Base-by-base conservation (phyloP, 148 eudicot genomes). In the Fagopyrum tataricum region DNA sequence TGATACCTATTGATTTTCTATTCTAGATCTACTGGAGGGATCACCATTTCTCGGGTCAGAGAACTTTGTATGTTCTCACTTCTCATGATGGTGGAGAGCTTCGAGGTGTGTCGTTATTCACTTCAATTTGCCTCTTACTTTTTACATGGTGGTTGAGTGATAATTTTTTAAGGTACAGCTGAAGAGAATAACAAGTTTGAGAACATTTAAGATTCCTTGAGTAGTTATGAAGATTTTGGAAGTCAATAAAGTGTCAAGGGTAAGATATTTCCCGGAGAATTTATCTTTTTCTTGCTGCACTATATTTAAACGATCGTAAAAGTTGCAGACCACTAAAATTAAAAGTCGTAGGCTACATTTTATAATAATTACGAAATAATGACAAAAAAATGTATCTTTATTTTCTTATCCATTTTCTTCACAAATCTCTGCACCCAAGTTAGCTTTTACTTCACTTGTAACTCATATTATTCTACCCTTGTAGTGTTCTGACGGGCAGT, bases 11-110 rank as follows among this genome's bases (percentile, higher is more conserved):
- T 18, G 51, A 9, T 70, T 41, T 70, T 70, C 24, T 31, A 3
- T 18, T 40, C 3, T 42, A 70, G 72, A 43, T 70, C 7, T 70
- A 18, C 6, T 70, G 52, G 72, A 70, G 52, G 52, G 72, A 70
- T 70, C 72, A 7, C 72, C 72, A 0, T 70, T 70, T 44, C 26
- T 70, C 21, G 72, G 52, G 51, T 43, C 72, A 44, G 49, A 70
- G 18, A 70, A 70, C 72, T 70, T 43, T 6, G 42, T 42, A 3
- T 18, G 52, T n/a, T n/a, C n/a, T n/a, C n/a, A n/a, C n/a, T 43
- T 43, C 51, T 12, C 15, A 46, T n/a, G 69, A 64, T 37, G 52
- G 52, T 12, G 51, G 72, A 43, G 72, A 43, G n/a, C 15, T 70
- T 70, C 72, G 7, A n/a, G 37, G 72, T 70, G 17, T 43, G 72